These are phyloP conservation scores for Amaranthus cruentus DNA, from an alignment of 148 eudicot genomes.

Conservation along the genomic window DNA sequence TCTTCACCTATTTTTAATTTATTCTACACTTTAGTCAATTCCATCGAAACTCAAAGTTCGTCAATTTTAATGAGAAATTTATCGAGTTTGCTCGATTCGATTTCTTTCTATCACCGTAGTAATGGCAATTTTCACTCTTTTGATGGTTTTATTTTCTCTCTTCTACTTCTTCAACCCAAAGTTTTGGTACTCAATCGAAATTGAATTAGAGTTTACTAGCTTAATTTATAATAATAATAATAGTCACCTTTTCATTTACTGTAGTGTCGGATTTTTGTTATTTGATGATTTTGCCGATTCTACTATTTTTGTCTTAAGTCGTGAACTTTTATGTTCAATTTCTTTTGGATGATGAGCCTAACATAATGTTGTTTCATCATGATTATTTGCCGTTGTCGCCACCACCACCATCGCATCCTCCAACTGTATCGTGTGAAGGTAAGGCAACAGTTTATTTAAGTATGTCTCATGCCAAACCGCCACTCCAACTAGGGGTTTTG, in stretches of 20 bases:
- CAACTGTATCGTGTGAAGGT: conserved; percentile 73
- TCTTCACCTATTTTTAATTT: not conserved
- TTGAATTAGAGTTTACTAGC: conserved; percentile 5
- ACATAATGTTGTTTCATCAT: conserved; percentile 4
- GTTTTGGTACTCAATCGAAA: not conserved
- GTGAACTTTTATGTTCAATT: not conserved
- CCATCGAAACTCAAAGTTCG: conserved; percentile 1
- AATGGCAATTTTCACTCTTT: conserved; percentile 15
- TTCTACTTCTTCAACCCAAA: not conserved
- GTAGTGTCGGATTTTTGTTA: not conserved
- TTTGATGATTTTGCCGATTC: not conserved
- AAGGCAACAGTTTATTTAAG: too few relatives aligned
- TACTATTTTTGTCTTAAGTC: not conserved
- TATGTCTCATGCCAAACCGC: too few relatives aligned
- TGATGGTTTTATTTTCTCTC: not conserved
- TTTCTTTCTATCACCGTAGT: too few relatives aligned
- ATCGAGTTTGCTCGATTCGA: not conserved
- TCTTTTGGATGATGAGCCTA: not conserved
- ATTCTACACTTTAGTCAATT: not conserved
- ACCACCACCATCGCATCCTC: conserved; percentile 90
- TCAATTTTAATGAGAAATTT: not conserved
- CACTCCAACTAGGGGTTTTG: too few relatives aligned
- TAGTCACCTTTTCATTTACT: not conserved
- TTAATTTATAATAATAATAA: not conserved
- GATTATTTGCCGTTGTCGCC: conserved; percentile 91